A percentile compares a stretch with the other conserved stretches of the same genome.
phyloP scores from a whole-genome alignment of 2,329 filamentous ascomycete species.

The Pseudocercospora crystallina region DNA sequence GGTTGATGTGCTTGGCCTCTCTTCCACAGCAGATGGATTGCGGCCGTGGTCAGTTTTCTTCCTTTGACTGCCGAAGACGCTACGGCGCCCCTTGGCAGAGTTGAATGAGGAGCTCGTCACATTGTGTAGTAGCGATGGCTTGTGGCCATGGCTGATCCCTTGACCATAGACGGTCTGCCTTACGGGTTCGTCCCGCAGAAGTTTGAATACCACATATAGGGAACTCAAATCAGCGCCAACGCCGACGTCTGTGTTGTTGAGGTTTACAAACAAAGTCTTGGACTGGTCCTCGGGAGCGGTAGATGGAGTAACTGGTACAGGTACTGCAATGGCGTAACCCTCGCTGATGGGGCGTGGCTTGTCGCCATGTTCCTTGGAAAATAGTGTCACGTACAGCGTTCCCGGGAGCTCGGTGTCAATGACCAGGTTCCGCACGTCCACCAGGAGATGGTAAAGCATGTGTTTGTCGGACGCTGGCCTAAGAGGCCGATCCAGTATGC shows the following conservation, averaged over 20 bases:
- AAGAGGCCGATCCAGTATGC: constrained; percentile 81
- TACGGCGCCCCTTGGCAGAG: constrained; percentile 44
- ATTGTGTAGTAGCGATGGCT: constrained; percentile 19
- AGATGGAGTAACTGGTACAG: constrained; percentile 69
- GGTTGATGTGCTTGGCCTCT: constrained; percentile 27
- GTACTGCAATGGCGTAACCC: constrained; percentile 75
- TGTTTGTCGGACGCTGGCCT: constrained; percentile 65
- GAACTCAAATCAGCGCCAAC: constrained; percentile 63
- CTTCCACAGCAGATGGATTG: constrained; percentile 15
- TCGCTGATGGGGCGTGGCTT: constrained; percentile 73
- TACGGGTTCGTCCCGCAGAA: constrained; percentile 61
- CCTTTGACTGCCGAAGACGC: constrained; percentile 68
- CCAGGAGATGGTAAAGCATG: constrained; percentile 75
- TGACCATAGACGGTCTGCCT: constrained; percentile 25
- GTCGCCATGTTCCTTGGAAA: constrained; percentile 65
- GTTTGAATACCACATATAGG: constrained; percentile 79
- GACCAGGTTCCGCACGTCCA: constrained; percentile 80
- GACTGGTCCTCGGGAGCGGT: constrained; percentile 66
- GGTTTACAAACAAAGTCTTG: constrained; percentile 83
- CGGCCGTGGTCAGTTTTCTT: constrained; percentile 25
- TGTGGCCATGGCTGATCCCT: constrained; percentile 19
- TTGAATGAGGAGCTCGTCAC: constrained; percentile 23
- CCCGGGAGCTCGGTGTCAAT: constrained; percentile 74
- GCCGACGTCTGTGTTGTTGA: constrained; percentile 74
- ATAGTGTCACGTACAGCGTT: constrained; percentile 75